Conservation (phyloP, 2,329 filamentous ascomycete genomes). For the Arachnomyces sp. region DNA sequence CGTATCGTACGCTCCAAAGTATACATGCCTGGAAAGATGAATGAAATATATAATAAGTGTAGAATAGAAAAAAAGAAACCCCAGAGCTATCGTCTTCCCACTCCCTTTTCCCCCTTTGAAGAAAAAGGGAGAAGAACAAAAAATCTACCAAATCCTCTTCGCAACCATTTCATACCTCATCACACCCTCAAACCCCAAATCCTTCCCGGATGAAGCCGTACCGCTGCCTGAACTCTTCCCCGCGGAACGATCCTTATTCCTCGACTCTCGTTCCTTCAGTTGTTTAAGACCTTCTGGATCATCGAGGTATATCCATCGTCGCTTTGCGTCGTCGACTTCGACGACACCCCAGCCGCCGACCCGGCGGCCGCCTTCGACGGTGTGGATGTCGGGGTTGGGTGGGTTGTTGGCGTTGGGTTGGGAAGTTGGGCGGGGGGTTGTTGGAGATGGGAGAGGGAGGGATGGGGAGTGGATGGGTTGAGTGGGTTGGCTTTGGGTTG, state of each 20-base stretch:
- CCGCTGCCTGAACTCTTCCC: slow-evolving; percentile 53
- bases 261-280: slow-evolving; percentile 55
- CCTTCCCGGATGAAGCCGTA: slow-evolving; percentile 21
- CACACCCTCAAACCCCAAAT: slow-evolving; percentile 56
- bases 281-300: slow-evolving; percentile 64
- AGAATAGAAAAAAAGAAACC: too few species aligned
- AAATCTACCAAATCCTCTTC: slow-evolving; percentile 90
- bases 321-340: slow-evolving; percentile 81
- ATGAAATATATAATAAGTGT: too few species aligned
- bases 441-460: slow-evolving; percentile 3
- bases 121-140: too few species aligned
- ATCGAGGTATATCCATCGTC: slow-evolving; percentile 79
- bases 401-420: slow-evolving; percentile 20
- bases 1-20: too few species aligned
- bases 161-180: slow-evolving; percentile 89
- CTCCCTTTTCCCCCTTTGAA: too few species aligned
- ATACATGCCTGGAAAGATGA: too few species aligned
- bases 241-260: slow-evolving; percentile 49
- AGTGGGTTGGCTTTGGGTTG: slow-evolving; percentile 3
- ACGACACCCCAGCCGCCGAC: slow-evolving; percentile 77
- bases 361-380: slow-evolving; percentile 65
- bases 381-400: slow-evolving; percentile 40
- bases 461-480: slow-evolving; percentile 6
- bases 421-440: slow-evolving; percentile 5
- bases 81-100: too few species aligned